Percentiles rank a stretch among this genome's conserved stretches.
phyloP scores from a whole-genome alignment of 371 early-diverging fungal species.

The Mucor saturninus region DNA sequence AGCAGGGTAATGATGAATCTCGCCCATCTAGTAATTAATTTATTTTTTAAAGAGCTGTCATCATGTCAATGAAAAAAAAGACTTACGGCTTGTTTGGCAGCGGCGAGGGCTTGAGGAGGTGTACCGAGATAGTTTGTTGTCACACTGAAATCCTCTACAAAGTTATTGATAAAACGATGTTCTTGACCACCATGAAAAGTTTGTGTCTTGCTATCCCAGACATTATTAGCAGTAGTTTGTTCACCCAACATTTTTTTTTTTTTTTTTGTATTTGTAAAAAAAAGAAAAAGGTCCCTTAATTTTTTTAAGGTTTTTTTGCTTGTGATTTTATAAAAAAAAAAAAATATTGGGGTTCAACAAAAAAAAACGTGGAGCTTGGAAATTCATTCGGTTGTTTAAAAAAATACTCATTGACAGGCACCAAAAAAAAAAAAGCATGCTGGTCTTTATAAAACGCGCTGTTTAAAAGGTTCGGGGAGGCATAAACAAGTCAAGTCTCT shows the following conservation, averaged over 20 bases:
- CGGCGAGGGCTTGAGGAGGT: conserved; percentile 70
- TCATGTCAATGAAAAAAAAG: neutral
- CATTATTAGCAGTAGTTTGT: conserved; percentile 20
- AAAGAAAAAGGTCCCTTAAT: neutral
- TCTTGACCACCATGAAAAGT: conserved; percentile 91
- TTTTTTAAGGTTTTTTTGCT: neutral
- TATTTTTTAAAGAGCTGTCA: neutral
- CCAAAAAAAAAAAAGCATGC: too few relatives aligned
- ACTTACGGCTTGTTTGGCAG: conserved; percentile 75
- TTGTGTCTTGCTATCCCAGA: conserved; percentile 83
- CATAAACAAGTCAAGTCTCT: too few relatives aligned
- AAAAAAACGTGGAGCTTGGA: neutral
- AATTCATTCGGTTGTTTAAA: neutral
- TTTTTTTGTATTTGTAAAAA: neutral
- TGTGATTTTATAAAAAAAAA: neutral
- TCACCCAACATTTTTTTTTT: conserved; percentile 4
- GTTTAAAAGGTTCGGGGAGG: too few relatives aligned
- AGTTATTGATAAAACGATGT: conserved; percentile 78
- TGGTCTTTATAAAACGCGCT: too few relatives aligned
- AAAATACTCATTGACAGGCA: neutral
- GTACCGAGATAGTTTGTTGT: conserved; percentile 87
- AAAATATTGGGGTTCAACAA: neutral
- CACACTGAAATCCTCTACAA: conserved; percentile 88
- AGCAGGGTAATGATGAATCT: conserved; percentile 85
- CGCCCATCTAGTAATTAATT: conserved; percentile 53